Percentiles rank a stretch among this genome's conserved stretches.
phyloP scores from a whole-genome alignment of 306 rosid genomes.

The Cucurbita pepo region DNA sequence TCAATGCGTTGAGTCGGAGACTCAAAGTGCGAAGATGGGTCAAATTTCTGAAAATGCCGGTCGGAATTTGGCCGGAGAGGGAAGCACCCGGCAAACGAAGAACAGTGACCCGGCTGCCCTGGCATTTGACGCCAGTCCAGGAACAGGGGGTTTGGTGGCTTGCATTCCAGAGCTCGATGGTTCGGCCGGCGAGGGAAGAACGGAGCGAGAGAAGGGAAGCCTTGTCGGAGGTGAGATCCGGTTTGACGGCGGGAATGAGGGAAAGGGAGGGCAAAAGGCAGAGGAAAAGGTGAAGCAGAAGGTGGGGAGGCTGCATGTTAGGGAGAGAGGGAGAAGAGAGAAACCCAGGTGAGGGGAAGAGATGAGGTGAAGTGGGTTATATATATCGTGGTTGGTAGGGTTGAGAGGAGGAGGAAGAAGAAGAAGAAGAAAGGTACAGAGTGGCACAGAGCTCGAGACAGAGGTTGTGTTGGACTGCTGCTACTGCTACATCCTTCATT shows the following conservation, averaged over 20 bases:
- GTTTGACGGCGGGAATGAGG: neutral
- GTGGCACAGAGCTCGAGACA: neutral
- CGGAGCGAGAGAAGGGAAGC: slow-evolving; percentile 34
- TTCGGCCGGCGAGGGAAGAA: slow-evolving; percentile 24
- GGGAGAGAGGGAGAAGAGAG: neutral
- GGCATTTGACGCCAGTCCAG: slow-evolving; percentile 39
- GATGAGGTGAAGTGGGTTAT: too few relatives aligned
- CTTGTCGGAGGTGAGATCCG: slow-evolving; percentile 32
- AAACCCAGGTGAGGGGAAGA: too few relatives aligned
- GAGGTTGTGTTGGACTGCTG: neutral
- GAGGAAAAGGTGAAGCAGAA: neutral
- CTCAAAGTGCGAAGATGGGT: slow-evolving; percentile 39
- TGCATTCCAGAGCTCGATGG: slow-evolving; percentile 36
- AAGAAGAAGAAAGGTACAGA: neutral
- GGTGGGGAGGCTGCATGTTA: neutral
- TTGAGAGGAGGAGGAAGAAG: neutral
- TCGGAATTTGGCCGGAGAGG: slow-evolving; percentile 36
- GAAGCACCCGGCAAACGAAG: slow-evolving; percentile 46
- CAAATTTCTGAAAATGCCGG: slow-evolving; percentile 28
- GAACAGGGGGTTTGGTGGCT: slow-evolving; percentile 22
- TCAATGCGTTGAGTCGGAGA: slow-evolving; percentile 35
- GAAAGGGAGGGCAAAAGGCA: neutral
- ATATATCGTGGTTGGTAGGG: neutral
- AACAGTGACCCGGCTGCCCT: slow-evolving; percentile 14
- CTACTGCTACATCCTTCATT: neutral